Percentiles rank a stretch among this genome's conserved stretches.
These are phyloP conservation scores for Erythrophleum ivorense DNA, from an alignment of 331 rosid species.

Conservation along the genomic window DNA sequence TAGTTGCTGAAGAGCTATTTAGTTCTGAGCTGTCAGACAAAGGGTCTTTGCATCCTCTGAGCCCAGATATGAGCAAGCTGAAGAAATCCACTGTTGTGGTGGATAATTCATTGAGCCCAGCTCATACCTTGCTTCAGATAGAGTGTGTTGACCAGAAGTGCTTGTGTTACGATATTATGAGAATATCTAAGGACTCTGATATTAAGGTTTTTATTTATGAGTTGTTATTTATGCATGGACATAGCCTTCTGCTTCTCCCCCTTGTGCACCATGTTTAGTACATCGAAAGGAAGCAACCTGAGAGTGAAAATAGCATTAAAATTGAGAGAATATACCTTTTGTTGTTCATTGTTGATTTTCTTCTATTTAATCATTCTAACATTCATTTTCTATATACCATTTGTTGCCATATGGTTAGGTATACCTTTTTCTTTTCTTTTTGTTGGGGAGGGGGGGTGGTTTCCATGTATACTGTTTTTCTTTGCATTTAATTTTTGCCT, in stretches of 20 bases:
- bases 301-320: background rate
- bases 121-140: constrained; percentile 83
- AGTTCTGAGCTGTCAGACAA: constrained; percentile 57
- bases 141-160: constrained; percentile 77
- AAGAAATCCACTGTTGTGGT: constrained; percentile 60
- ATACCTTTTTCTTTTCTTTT: background rate
- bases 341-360: constrained; percentile 3
- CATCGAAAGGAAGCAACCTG: constrained; percentile 20
- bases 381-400: constrained; percentile 16
- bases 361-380: constrained; percentile 24
- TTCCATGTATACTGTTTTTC: background rate
- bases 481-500: background rate
- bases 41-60: constrained; percentile 53
- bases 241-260: constrained; percentile 28
- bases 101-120: constrained; percentile 78
- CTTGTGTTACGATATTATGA: constrained; percentile 80
- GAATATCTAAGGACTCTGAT: constrained; percentile 83
- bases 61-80: constrained; percentile 48
- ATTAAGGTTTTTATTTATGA: constrained; percentile 61
- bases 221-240: constrained; percentile 3
- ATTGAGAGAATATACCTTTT: background rate
- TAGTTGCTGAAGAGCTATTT: constrained; percentile 70
- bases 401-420: background rate
- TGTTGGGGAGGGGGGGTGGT: too few species aligned
- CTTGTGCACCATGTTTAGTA: background rate